A percentile compares a stretch with the other conserved stretches of the same genome.
These are phyloP conservation scores for Penicillium oxalicum DNA, from an alignment of 2,329 filamentous ascomycete genomes.

Conservation along the genomic window DNA sequence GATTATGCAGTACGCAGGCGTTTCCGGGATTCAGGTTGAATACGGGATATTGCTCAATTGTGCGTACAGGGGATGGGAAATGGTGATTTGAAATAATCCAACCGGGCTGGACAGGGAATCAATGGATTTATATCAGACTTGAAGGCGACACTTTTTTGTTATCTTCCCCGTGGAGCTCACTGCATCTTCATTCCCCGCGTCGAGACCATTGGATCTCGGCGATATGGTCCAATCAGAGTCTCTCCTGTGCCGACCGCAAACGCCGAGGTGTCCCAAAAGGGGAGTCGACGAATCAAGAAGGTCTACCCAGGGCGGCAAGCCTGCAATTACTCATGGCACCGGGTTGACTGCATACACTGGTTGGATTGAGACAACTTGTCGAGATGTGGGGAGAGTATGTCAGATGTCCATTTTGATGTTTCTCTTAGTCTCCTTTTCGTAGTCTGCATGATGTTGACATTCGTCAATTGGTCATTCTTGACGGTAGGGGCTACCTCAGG, in stretches of 20 bases:
- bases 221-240: slow-evolving; percentile 19
- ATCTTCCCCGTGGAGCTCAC: slow-evolving; percentile 16
- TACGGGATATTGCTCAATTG: no score
- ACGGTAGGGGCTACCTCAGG: no score
- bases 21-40: neutral
- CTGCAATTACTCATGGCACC: neutral
- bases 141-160: slow-evolving; percentile 6
- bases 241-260: slow-evolving; percentile 1
- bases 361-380: neutral
- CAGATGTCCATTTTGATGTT: neutral
- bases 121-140: slow-evolving; percentile 15
- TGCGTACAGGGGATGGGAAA: no score
- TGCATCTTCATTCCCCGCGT: slow-evolving; percentile 19
- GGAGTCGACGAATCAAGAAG: slow-evolving; percentile 19
- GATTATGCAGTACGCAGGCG: neutral
- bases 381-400: neutral
- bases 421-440: neutral
- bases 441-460: neutral
- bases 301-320: slow-evolving; percentile 14
- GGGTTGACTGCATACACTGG: no score
- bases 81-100: neutral
- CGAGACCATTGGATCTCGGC: slow-evolving; percentile 21
- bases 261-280: slow-evolving; percentile 14
- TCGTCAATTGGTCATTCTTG: neutral
- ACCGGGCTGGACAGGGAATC: slow-evolving; percentile 6